Evolutionary conservation across 176 grass and related monocot genomes (phyloP), one percentile per base, ranked within the genome.

Genomic region (Poa pratensis): DNA sequence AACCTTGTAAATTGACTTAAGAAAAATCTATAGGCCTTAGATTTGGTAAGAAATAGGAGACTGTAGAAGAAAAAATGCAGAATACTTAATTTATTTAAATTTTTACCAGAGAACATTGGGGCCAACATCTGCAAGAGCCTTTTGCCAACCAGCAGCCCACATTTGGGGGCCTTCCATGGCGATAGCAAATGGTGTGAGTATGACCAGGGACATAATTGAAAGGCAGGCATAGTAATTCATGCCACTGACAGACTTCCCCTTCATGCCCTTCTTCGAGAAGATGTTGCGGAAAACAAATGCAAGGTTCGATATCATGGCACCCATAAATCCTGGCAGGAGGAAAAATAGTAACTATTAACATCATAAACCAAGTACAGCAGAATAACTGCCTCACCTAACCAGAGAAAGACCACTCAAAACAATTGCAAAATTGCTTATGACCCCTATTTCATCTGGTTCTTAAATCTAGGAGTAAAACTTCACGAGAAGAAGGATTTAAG

Each of bases 141-240:
- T 82, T 69, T 94, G 90, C 95, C 92, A 97, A 68, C 95, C 95
- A 85, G 95, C 92, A 86, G 88, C 81, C 95, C 95, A 97, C 78
- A 94, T 73, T 80, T 94, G 84, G 13, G 92, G 92, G 14, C 95
- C 92, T 86, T 97, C 95, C 76, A 97, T 92, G 76, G 90, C 95
- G 37, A 97, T 88, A 59, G 95, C 90, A 77, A 97, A 97, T 71
- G 95, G 95, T 80, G 89, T 91, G 42, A 97, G 89, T 88, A 97
- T 95, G 78, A 97, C 39, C 26, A 95, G 76, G 46, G 95, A 97
- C 73, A 97, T 83, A 54, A 97, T 93, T 17, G 92, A 97, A 20
- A 97, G 83, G 53, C 95, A 97, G 10, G 95, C 92, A 30, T 97
- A 97, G 74, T 97, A 95, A 87, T 97, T 97, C 95, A 97, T 97